Percentiles rank a stretch among this genome's conserved stretches.
Evolutionary conservation across 768 basidiomycete species (phyloP).

Genomic region (Sarcomyxa edulis): DNA sequence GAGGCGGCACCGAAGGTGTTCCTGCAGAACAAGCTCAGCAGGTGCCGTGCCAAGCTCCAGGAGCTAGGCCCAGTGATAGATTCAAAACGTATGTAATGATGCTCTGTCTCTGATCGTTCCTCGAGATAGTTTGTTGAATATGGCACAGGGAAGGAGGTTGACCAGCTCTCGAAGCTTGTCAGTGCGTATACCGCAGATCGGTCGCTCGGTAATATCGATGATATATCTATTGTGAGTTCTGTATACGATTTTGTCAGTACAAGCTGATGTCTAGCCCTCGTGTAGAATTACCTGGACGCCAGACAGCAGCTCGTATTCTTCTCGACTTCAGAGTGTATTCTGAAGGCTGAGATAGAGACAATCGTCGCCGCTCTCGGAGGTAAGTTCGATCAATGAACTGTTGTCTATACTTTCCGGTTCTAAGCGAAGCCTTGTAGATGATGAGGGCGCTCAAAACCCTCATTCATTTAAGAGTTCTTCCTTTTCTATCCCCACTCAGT

Average conservation of each 20-base stretch:
- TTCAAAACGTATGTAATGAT: conserved; percentile 60
- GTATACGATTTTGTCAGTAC: neutral
- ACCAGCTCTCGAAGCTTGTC: conserved; percentile 43
- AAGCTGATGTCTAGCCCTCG: conserved; percentile 16
- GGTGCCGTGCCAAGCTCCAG: conserved; percentile 53
- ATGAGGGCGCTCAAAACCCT: conserved; percentile 64
- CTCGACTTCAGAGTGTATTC: conserved; percentile 47
- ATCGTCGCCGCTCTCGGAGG: conserved; percentile 62
- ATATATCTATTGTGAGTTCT: conserved; percentile 49
- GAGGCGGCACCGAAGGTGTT: conserved; percentile 72
- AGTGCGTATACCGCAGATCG: conserved; percentile 42
- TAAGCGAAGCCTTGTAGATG: conserved; percentile 39
- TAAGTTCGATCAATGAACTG: conserved; percentile 24
- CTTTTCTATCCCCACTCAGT: conserved; percentile 81
- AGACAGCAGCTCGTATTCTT: conserved; percentile 55
- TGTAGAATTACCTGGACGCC: conserved; percentile 58
- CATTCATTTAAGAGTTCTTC: conserved; percentile 83
- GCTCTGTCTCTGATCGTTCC: no score
- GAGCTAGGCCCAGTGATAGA: conserved; percentile 55
- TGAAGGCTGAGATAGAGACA: conserved; percentile 61
- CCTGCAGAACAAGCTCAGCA: conserved; percentile 72
- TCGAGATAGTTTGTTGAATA: conserved; percentile 2
- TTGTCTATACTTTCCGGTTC: conserved; percentile 5
- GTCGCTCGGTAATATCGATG: conserved; percentile 51
- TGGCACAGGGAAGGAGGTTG: conserved; percentile 46